A percentile compares a stretch with the other conserved stretches of the same genome.
phyloP scores from a whole-genome alignment of 2,329 filamentous ascomycete genomes.

The Trichoderma atroviride region DNA sequence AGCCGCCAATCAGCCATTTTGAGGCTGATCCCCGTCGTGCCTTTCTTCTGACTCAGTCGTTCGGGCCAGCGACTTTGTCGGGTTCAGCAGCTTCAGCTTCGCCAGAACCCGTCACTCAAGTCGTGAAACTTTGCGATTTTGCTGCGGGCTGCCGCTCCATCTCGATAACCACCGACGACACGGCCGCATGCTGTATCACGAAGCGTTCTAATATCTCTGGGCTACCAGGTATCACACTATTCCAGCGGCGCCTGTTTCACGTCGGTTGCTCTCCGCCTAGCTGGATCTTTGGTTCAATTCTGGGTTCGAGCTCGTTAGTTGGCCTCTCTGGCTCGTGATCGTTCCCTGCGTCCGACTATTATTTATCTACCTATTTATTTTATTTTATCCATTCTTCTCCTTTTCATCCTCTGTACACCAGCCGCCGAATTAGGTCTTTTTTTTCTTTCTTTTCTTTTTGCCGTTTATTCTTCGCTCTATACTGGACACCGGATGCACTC shows the following conservation, averaged over 20 bases:
- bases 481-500: background rate
- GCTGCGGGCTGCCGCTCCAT: slow-evolving; percentile 52
- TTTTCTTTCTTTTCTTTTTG: no score
- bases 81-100: slow-evolving; percentile 31
- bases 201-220: slow-evolving; percentile 48
- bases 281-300: slow-evolving; percentile 20
- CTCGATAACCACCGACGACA: slow-evolving; percentile 49
- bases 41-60: slow-evolving; percentile 37
- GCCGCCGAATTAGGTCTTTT: background rate
- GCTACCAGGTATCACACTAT: slow-evolving; percentile 49
- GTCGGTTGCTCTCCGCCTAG: slow-evolving; percentile 35
- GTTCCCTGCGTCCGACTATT: background rate
- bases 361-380: background rate
- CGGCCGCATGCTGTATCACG: slow-evolving; percentile 55
- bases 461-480: background rate
- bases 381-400: background rate
- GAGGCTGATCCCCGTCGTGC: slow-evolving; percentile 34
- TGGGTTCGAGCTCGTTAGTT: slow-evolving; percentile 17
- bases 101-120: slow-evolving; percentile 36
- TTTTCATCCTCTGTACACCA: background rate
- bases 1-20: slow-evolving; percentile 45
- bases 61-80: slow-evolving; percentile 24
- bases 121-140: slow-evolving; percentile 37
- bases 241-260: slow-evolving; percentile 56
- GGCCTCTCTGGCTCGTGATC: background rate